Evolutionary conservation across 805 yeast genomes (phyloP), one percentile per base, ranked within the genome.

Genomic region (Wickerhamiella vanderwaltii): DNA sequence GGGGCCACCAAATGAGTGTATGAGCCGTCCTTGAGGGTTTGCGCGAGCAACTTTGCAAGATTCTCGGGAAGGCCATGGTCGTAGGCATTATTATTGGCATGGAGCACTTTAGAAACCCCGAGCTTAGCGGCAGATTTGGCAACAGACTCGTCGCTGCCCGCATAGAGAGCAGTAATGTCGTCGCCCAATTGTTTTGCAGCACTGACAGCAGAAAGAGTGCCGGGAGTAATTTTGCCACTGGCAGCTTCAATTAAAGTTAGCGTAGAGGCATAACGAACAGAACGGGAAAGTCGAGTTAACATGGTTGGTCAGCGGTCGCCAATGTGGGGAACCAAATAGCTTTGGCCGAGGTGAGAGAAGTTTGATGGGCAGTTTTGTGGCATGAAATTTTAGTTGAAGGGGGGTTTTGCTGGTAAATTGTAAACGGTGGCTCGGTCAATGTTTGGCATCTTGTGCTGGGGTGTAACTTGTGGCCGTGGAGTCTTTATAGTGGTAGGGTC

Each of bases 131-230:
- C 69, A 43, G 65, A 60, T n/a, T 60, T 72, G 9, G 75, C 80
- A 9, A 60, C 62, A 47, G 61, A 54, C 2, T 83, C 74, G 2
- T 71, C 60, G 2, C 78, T 59, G 4, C 95, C 95, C 6, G 81
- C 67, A 9, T 85, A 55, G 2, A 87, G 58, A 1, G 87, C 94
- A n/a, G 81, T 77, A 37, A 88, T 68, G 32, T 94, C 88, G 6
- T 85, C 83, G 34, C 87, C 62, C 35, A 66, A 48, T 51, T 76
- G 69, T 40, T 63, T 61, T 15, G 97, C 95, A 9, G 97, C 97
- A 9, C 74, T 65, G 26, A 87, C 57, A 1, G 87, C 69, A 16
- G 84, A 74, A 46, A 84, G 67, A 5, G 94, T 73, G 4, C 82
- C 73, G 9, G 91, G 73, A 1, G 80, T 62, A 40, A 83, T 61